Conservation (phyloP, 140 eudicot species). For the Anethum foeniculum region DNA sequence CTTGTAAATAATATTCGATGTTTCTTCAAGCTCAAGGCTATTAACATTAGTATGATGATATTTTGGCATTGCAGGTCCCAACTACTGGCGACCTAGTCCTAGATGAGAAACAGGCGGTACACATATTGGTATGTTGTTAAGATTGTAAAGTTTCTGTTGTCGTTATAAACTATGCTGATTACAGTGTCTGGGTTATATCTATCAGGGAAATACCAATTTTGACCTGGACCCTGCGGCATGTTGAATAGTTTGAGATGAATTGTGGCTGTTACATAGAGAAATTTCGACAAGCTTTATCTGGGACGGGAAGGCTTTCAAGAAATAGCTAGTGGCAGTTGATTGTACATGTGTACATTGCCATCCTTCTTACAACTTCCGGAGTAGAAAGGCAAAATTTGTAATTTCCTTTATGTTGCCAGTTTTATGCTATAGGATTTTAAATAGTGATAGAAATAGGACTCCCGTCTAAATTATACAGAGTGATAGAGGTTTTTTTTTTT, state of each 20-base stretch:
- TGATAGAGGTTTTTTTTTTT: background rate
- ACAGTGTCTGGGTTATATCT: background rate
- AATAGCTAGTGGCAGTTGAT: background rate
- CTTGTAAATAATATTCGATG: constrained; percentile 24
- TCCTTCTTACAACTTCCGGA: background rate
- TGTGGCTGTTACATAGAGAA: background rate
- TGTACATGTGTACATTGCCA: constrained; percentile 9
- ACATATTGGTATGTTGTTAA: background rate
- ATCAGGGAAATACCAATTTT: constrained; percentile 9
- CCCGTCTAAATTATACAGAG: background rate
- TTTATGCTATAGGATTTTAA: background rate
- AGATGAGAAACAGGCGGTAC: constrained; percentile 36
- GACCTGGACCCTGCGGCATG: background rate
- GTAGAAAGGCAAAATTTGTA: background rate
- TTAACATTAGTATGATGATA: background rate
- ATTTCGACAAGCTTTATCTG: background rate
- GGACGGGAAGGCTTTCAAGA: background rate
- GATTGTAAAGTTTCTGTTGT: background rate
- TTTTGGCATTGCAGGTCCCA: constrained; percentile 50
- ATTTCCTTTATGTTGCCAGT: background rate
- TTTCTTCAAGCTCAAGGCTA: background rate
- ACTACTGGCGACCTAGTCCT: constrained; percentile 56
- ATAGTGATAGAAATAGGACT: background rate
- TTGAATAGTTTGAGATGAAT: constrained; percentile 8
- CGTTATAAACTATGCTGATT: background rate